Base-by-base conservation (phyloP, 345 rosid genomes). In the Carallia pectinifolia region DNA sequence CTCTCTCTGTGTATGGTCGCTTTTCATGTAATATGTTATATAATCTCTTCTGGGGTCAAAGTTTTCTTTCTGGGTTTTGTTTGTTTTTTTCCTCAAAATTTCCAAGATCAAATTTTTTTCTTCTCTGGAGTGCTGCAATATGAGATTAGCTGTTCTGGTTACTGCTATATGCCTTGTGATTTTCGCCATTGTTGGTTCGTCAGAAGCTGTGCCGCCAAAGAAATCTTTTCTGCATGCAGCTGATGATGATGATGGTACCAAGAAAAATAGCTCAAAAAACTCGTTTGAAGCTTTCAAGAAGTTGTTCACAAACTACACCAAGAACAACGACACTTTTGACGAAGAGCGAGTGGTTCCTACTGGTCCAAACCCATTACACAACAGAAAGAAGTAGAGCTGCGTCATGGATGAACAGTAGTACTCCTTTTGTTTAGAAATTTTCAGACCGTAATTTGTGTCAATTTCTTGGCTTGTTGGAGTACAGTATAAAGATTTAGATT, bases 291-390 rank as follows among this genome's bases (percentile, higher is more conserved):
- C 29, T 37, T 37, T 53, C 44, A 63, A 64, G 66, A 58, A 19
- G 34, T 33, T 18, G 40, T 58, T 70, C 79, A 62, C 67, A 1
- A 60, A 58, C 67, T 38, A 30, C 53, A n/a, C n/a, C 52, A 19
- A 64, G 68, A 64, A 23, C 15, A 69, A 53, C 70, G 13, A 50
- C 47, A 15, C 66, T 37, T 23, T 40, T 10, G 74, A 74, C n/a
- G 74, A 69, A 31, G 65, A 72, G 61, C 61, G 83, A 72, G 69
- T 76, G 2, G 69, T 80, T 48, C 83, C 83, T 23, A 72, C 83
- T 0, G 83, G 83, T 65, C 72, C 83, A 50, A 80, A 80, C 69
- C 83, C 83, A 2, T 66, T 80, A 13, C 83, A 76, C 58, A 80
- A 80, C 76, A 71, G 62, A 67, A 62, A 71, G 74, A 39, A 64